These are phyloP conservation scores for Tagetes patula DNA, from an alignment of 129 eudicot species.

Conservation along the genomic window DNA sequence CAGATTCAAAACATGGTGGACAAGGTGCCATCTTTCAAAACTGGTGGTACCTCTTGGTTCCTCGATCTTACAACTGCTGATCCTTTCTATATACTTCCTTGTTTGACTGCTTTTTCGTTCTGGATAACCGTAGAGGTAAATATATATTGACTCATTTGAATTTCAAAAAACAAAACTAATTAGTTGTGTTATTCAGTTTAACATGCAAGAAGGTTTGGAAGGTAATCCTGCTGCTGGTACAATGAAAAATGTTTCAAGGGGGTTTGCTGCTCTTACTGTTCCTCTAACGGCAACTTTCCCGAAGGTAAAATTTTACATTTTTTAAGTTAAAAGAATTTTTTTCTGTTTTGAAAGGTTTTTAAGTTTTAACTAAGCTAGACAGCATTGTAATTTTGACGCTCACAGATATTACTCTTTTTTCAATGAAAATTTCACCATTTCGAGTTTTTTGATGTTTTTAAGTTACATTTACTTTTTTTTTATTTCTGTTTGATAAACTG, in stretches of 20 bases:
- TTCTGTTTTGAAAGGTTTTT: neutral
- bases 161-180: neutral
- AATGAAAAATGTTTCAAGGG: slow-evolving; percentile 77
- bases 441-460: neutral
- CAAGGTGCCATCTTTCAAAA: slow-evolving; percentile 78
- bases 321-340: neutral
- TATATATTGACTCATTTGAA: neutral
- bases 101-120: slow-evolving; percentile 72
- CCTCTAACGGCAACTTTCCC: slow-evolving; percentile 76
- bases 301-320: slow-evolving; percentile 46
- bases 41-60: slow-evolving; percentile 85
- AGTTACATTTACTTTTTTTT: neutral
- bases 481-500: neutral
- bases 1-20: slow-evolving; percentile 93
- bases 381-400: neutral
- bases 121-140: slow-evolving; percentile 83
- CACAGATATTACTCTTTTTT: neutral
- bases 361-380: slow-evolving; percentile 9
- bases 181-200: slow-evolving; percentile 46
- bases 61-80: slow-evolving; percentile 88
- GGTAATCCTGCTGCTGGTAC: slow-evolving; percentile 79
- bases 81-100: slow-evolving; percentile 66
- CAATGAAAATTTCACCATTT: slow-evolving; percentile 2
- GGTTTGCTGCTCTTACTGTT: slow-evolving; percentile 69
- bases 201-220: slow-evolving; percentile 78